A percentile compares a stretch with the other conserved stretches of the same genome.
These are phyloP conservation scores for Fusarium sp. DNA, from an alignment of 2,329 filamentous ascomycete species.

Conservation along the genomic window DNA sequence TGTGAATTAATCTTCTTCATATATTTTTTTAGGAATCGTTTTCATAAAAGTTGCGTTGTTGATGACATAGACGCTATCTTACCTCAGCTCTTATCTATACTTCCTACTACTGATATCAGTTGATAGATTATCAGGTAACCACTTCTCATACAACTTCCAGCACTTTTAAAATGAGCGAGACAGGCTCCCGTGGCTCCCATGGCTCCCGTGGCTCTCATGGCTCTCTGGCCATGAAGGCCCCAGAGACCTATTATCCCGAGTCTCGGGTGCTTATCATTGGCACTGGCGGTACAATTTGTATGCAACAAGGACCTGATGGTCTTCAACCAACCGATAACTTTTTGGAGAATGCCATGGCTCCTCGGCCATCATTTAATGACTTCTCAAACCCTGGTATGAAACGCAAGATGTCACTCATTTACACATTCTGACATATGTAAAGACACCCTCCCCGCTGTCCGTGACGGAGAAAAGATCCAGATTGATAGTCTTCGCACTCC, in stretches of 20 bases:
- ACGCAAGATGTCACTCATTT: no score
- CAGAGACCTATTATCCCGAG: conserved; percentile 67
- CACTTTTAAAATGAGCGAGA: conserved; percentile 25
- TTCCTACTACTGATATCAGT: conserved; percentile 1
- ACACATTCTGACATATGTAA: conserved; percentile 1
- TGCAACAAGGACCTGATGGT: conserved; percentile 84
- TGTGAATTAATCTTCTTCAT: neutral
- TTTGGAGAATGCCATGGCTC: conserved; percentile 83
- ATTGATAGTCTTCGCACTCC: conserved; percentile 83
- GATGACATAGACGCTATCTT: conserved; percentile 18
- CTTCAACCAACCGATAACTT: conserved; percentile 85
- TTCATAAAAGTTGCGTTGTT: neutral
- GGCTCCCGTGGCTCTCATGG: conserved; percentile 14
- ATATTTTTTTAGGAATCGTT: neutral
- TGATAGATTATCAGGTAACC: neutral
- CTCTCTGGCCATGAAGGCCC: conserved; percentile 23
- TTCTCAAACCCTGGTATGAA: conserved; percentile 50
- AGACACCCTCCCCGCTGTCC: conserved; percentile 65
- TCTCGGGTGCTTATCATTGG: conserved; percentile 90
- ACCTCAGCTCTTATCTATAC: conserved; percentile 24
- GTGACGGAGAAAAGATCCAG: conserved; percentile 60
- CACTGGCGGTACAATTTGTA: conserved; percentile 91
- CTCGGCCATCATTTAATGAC: conserved; percentile 88
- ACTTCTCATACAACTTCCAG: neutral
- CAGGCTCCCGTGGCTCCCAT: conserved; percentile 17